Evolutionary conservation across 1,284 basidiomycete species (phyloP), one percentile per base, ranked within the genome.

Genomic region (Porogramme epimiltina): DNA sequence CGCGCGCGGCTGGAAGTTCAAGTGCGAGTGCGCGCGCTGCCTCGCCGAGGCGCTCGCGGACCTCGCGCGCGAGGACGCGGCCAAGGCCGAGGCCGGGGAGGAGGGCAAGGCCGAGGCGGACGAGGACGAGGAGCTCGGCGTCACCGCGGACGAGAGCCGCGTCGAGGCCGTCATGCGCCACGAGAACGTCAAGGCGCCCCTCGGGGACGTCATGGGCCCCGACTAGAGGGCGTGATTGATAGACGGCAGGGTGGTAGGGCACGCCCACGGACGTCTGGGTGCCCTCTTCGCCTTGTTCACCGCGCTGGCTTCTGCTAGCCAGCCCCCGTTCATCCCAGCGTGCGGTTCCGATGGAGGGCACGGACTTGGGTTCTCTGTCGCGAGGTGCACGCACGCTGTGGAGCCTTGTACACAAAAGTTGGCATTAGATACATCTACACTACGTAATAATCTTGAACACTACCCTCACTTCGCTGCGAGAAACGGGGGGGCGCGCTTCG

Each of bases 1-100:
- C 36, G 87, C 81, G n/a, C 76, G 84, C 39, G 89, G 89, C 33
- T 92, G 89, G 90, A 76, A 78, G 55, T 90, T 92, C 65, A 81
- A 85, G 22, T 92, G 89, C 65, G 68, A 73, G 45, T 92, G 89
- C 65, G 66, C 74, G 46, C 78, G 80, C 41, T 92, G 90, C 65
- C 60, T 70, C 39, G 71, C 73, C 47, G 89, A 92, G 66, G 75
- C 48, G 39, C 46, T 55, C 10, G 62, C 63, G 23, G 69, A 69
- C 23, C 42, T 56, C 41, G 76, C 77, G 45, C 20, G 28, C 13
- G 56, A 58, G 55, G 51, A 59, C 40, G 70, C 65, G 38, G 28
- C 28, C 28, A n/a, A n/a, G n/a, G n/a, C n/a, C n/a, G n/a, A n/a
- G n/a, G n/a, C n/a, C n/a, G n/a, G n/a, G n/a, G 28, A 8, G 34